Conservation (phyloP, 225 moss, liverwort and hornwort genomes). For the Polytrichum commune region DNA sequence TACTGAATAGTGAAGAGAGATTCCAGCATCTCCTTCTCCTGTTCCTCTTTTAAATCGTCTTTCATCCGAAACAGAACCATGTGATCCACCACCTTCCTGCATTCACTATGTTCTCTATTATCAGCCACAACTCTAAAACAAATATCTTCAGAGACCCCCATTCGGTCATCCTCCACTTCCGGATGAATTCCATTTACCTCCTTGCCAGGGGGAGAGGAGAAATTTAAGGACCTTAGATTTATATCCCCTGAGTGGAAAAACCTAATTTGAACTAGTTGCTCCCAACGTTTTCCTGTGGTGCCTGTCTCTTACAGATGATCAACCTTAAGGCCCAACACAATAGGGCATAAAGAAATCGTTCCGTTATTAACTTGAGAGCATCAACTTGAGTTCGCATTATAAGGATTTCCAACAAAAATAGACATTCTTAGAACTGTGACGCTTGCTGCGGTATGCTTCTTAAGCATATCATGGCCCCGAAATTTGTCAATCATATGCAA, state of each 20-base stretch:
- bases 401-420: too few relatives aligned
- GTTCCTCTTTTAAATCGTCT: conserved; percentile 65
- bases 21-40: conserved; percentile 86
- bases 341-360: too few relatives aligned
- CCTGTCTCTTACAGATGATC: too few relatives aligned
- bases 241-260: too few relatives aligned
- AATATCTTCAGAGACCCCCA: background rate
- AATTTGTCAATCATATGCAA: background rate
- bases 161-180: background rate
- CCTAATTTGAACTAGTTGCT: too few relatives aligned
- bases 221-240: too few relatives aligned
- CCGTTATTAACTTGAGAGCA: background rate
- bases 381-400: background rate
- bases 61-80: conserved; percentile 81
- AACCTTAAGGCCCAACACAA: too few relatives aligned
- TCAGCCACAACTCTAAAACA: background rate
- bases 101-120: conserved; percentile 4
- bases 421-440: background rate
- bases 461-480: background rate
- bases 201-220: background rate
- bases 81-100: conserved; percentile 93
- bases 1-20: conserved; percentile 86
- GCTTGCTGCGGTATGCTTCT: background rate
- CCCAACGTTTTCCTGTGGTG: too few relatives aligned
- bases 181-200: background rate